These are phyloP conservation scores for Panicum hallii DNA, from an alignment of 202 grass and related monocot genomes.

Conservation along the genomic window DNA sequence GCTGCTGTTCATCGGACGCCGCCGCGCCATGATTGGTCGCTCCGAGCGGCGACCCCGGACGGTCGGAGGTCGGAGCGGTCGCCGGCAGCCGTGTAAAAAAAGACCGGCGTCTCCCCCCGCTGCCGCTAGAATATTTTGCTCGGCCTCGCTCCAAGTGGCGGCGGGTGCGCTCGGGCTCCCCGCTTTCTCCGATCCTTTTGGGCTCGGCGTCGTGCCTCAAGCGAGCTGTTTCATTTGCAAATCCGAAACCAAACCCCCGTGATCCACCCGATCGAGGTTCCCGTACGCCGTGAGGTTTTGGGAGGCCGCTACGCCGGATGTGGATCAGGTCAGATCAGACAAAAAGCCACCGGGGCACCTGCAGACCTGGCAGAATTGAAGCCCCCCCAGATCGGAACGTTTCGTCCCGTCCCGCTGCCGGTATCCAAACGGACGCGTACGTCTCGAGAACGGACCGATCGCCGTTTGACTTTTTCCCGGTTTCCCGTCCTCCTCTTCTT, in stretches of 20 bases:
- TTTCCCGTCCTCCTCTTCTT: background rate
- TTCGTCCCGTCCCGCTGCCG: too few relatives aligned
- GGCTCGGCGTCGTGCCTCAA: background rate
- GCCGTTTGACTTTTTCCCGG: conserved; percentile 22
- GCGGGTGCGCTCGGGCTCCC: background rate
- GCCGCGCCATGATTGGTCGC: background rate
- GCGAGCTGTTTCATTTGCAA: too few relatives aligned
- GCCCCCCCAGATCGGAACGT: too few relatives aligned
- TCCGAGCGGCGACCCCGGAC: background rate
- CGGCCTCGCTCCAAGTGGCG: background rate
- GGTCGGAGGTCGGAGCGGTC: background rate
- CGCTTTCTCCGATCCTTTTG: background rate
- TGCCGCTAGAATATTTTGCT: background rate
- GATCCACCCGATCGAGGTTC: too few relatives aligned
- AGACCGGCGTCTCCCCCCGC: background rate
- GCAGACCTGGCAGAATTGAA: too few relatives aligned
- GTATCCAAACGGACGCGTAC: background rate
- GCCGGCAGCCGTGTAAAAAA: conserved; percentile 9
- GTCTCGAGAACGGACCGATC: background rate
- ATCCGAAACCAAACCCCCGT: too few relatives aligned
- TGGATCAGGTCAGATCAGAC: too few relatives aligned
- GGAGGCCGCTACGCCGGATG: too few relatives aligned
- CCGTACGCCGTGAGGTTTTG: too few relatives aligned
- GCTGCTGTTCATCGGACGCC: background rate
- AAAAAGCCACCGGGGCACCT: too few relatives aligned